A percentile compares a stretch with the other conserved stretches of the same genome.
phyloP scores from a whole-genome alignment of 768 basidiomycete genomes.

The Artomyces pyxidatus region DNA sequence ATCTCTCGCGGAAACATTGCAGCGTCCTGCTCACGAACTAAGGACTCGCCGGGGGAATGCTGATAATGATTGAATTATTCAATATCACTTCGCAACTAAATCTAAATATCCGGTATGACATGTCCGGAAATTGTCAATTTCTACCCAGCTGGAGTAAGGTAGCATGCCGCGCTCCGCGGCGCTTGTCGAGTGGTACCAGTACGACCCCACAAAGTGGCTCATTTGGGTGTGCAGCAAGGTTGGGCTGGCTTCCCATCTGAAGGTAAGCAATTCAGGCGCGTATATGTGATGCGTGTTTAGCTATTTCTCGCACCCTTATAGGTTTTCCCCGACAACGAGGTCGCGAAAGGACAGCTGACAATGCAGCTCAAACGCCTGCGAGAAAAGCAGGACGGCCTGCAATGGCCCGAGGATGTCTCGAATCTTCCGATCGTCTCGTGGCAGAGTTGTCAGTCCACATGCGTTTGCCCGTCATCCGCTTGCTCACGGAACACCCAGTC shows the following conservation, averaged over 20 bases:
- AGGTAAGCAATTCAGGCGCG: no score
- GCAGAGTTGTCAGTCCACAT: conserved; percentile 63
- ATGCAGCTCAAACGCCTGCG: conserved; percentile 89
- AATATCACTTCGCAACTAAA: no score
- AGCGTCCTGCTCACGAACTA: no score
- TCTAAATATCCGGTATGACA: no score
- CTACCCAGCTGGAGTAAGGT: no score
- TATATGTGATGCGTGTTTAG: neutral
- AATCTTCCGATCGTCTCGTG: conserved; percentile 78
- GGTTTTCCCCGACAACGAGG: conserved; percentile 62
- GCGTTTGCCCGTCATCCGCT: neutral
- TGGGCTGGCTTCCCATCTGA: conserved; percentile 53
- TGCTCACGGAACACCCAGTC: conserved; percentile 34
- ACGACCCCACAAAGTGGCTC: conserved; percentile 92
- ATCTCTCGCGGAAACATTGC: no score
- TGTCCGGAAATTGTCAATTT: no score
- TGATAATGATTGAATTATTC: no score
- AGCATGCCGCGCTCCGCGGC: no score
- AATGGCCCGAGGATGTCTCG: conserved; percentile 71
- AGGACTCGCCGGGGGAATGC: no score
- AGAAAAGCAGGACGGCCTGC: conserved; percentile 63
- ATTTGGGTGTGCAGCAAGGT: conserved; percentile 56
- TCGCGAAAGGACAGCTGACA: conserved; percentile 83
- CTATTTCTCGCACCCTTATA: conserved; percentile 8
- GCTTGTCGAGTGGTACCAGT: conserved; percentile 93